Evolutionary conservation across 23 red algal species (phyloP).

Genomic region (Gracilaria domingensis): DNA sequence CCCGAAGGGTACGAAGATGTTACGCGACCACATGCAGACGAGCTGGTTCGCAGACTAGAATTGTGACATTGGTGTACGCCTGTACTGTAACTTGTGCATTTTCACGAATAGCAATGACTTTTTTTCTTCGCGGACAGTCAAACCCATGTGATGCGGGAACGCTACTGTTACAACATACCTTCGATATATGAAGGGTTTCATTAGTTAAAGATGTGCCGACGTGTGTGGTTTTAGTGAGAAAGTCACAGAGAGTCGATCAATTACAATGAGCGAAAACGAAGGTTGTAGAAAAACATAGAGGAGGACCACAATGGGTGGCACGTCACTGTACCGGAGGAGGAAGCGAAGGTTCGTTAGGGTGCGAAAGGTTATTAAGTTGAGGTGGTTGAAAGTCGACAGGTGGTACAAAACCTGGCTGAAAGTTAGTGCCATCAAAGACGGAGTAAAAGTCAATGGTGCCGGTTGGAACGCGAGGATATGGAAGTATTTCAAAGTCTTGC

Average conservation of each 20-base stretch:
- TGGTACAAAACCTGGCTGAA: conserved; percentile 63
- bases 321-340: conserved; percentile 1
- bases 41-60: conserved; percentile 23
- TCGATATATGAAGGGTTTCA: background rate
- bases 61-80: background rate
- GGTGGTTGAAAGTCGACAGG: conserved; percentile 40
- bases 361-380: conserved; percentile 4
- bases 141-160: background rate
- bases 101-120: conserved; percentile 13
- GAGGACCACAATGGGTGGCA: background rate
- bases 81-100: too few species aligned
- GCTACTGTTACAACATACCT: background rate
- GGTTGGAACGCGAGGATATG: conserved; percentile 39
- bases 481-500: conserved; percentile 44
- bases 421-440: conserved; percentile 66
- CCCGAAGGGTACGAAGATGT: conserved; percentile 26
- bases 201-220: background rate
- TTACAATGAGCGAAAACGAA: conserved; percentile 14
- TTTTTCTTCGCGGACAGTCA: background rate
- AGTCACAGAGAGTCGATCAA: background rate
- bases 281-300: background rate
- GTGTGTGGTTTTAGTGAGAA: background rate
- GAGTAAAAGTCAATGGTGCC: conserved; percentile 61
- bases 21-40: conserved; percentile 8
- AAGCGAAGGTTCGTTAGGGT: background rate